Evolutionary conservation across 202 grass and related monocot species (phyloP), one percentile per base, ranked within the genome.

Genomic region (Brachypodium distachyon): DNA sequence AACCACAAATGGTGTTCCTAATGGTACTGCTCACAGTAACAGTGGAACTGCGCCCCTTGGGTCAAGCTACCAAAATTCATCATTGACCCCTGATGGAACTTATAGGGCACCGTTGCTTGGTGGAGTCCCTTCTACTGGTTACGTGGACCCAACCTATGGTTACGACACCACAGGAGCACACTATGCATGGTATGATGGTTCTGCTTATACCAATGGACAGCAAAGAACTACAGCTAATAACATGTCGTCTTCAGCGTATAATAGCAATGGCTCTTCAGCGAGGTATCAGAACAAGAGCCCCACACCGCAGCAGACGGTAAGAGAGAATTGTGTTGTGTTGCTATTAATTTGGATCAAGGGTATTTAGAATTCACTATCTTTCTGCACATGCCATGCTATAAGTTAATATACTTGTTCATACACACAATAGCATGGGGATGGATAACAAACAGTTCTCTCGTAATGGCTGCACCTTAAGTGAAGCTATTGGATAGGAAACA

Each of bases 161-260:
- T 97, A 88, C 87, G 90, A 94, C 62, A 88, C 73, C 48, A 88
- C 91, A 77, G 84, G 88, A 81, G 80, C 90, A 40, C 87, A 89
- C 61, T 87, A 83, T 85, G 80, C 85, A 39, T 99, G 91, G 91
- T 95, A 83, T 49, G 92, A 99, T 71, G 82, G 87, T 58, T 78
- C 91, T 36, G 83, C 89, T 61, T 95, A 95, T 74, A 63, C 89
- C 34, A 88, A 81, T 72, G 85, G 82, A 26, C 96, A 88, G 17
- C 91, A 92, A 75, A 88, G 83, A 72, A 58, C 78, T 66, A 44
- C 81, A 70, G 36, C 83, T 21, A 95, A 65, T 85, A 48, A 82
- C 34, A 81, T 81, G 6, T 70, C 73, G 46, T 76, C 89, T 38
- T 79, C 87, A 3, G 68, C 73, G 36, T 90, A 80, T 63, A 82